Conservation (phyloP, 768 basidiomycete genomes). For the Phallus indusiatus region DNA sequence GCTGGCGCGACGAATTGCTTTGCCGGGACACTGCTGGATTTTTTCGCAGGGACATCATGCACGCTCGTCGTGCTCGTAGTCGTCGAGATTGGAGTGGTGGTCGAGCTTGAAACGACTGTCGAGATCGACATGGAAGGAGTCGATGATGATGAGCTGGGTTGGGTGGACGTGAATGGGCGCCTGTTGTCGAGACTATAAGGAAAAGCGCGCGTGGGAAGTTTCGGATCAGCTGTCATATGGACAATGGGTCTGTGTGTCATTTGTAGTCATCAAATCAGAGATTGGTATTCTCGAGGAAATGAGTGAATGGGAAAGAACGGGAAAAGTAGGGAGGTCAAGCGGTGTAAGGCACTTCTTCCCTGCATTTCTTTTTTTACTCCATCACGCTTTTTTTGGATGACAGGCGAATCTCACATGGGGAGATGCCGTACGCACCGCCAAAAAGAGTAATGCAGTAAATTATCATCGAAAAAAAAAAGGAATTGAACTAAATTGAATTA, state of each 20-base stretch:
- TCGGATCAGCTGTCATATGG: constrained; percentile 3
- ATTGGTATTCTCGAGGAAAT: background rate
- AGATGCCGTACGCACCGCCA: background rate
- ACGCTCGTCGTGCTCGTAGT: background rate
- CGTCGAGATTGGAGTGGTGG: background rate
- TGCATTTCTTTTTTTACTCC: background rate
- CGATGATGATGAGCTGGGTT: background rate
- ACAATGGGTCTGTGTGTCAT: background rate
- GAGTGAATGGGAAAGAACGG: background rate
- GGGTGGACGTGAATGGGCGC: background rate
- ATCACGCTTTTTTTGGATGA: background rate
- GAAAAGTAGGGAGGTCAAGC: background rate
- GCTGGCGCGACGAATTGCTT: constrained; percentile 41
- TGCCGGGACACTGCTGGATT: background rate
- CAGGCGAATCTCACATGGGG: background rate
- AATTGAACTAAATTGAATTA: background rate
- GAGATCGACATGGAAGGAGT: background rate
- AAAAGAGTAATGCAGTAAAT: background rate
- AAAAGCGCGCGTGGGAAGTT: constrained; percentile 1
- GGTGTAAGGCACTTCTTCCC: background rate
- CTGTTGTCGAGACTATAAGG: background rate
- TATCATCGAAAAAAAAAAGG: background rate
- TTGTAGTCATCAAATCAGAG: background rate
- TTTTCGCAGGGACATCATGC: background rate
- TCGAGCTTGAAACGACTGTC: background rate